These are phyloP conservation scores for Pseudogymnoascus sp. DNA, from an alignment of 2,329 filamentous ascomycete genomes.

Conservation along the genomic window DNA sequence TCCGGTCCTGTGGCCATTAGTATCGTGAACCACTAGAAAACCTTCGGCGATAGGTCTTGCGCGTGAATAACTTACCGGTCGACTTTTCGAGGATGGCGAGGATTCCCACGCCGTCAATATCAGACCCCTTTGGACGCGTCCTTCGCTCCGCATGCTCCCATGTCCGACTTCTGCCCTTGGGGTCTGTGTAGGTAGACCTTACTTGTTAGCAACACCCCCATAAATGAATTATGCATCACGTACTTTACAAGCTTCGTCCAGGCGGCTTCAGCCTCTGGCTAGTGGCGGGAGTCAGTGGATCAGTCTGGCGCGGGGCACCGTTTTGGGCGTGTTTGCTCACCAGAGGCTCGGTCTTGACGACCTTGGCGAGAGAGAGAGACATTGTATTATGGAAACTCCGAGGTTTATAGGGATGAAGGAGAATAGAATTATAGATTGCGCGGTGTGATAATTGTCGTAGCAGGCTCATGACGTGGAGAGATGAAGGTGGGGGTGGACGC, in stretches of 20 bases:
- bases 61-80: conserved; percentile 32
- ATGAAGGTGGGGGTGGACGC: background rate
- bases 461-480: background rate
- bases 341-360: conserved; percentile 38
- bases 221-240: conserved; percentile 15
- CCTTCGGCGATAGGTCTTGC: no score
- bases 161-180: conserved; percentile 47
- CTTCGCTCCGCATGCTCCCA: conserved; percentile 70
- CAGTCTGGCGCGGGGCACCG: background rate
- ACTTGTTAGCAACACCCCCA: background rate
- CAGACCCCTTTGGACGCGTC: conserved; percentile 52
- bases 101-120: conserved; percentile 67
- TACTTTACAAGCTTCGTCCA: conserved; percentile 56
- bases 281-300: conserved; percentile 7
- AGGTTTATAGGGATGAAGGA: background rate
- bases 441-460: background rate
- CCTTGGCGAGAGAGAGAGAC: conserved; percentile 37
- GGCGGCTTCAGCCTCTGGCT: conserved; percentile 38
- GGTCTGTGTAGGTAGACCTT: conserved; percentile 58
- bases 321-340: conserved; percentile 27
- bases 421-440: background rate
- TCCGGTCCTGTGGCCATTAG: conserved; percentile 35
- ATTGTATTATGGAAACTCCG: conserved; percentile 24
- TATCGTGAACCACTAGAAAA: background rate
- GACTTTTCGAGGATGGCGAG: conserved; percentile 57